A percentile compares a stretch with the other conserved stretches of the same genome.
phyloP scores from a whole-genome alignment of 768 basidiomycete species.

The Rhodosporidiobolus sp. region DNA sequence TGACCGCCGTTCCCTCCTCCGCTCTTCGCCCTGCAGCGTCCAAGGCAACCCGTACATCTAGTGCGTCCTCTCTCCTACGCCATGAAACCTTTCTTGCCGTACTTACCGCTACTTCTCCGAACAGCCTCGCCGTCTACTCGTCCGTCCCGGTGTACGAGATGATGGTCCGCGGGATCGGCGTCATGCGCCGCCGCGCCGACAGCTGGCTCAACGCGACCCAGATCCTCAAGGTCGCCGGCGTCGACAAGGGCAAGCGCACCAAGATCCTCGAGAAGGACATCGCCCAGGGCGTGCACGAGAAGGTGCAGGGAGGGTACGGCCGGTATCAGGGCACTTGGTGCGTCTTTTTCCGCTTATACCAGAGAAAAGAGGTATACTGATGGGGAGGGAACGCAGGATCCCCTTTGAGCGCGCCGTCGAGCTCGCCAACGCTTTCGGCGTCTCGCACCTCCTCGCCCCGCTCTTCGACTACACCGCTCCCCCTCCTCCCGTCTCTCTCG shows the following conservation, averaged over 20 bases:
- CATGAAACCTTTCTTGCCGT: not conserved
- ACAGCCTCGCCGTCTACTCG: slow-evolving; percentile 47
- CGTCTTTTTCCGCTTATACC: slow-evolving; percentile 42
- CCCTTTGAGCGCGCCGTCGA: slow-evolving; percentile 91
- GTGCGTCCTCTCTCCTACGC: not conserved
- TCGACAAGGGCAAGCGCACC: slow-evolving; percentile 92
- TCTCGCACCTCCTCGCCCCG: slow-evolving; percentile 78
- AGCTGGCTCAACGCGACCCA: slow-evolving; percentile 98
- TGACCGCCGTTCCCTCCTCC: not conserved
- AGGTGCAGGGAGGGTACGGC: slow-evolving; percentile 97
- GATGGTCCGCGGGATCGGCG: slow-evolving; percentile 74
- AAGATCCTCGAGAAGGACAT: slow-evolving; percentile 95
- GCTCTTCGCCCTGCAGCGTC: slow-evolving; percentile 17
- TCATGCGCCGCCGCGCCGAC: slow-evolving; percentile 92
- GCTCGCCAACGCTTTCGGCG: slow-evolving; percentile 86
- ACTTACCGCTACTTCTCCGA: not conserved
- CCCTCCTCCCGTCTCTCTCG: slow-evolving; percentile 29
- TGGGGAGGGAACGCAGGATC: slow-evolving; percentile 62
- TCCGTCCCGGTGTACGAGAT: slow-evolving; percentile 46
- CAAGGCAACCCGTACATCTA: slow-evolving; percentile 41
- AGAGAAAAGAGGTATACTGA: not conserved
- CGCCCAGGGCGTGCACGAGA: slow-evolving; percentile 66
- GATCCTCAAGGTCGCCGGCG: slow-evolving; percentile 96
- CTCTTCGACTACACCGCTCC: slow-evolving; percentile 65
- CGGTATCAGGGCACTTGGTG: slow-evolving; percentile 99